phyloP scores from a whole-genome alignment of 2,329 filamentous ascomycete species.

The Diaporthe nobilis region DNA sequence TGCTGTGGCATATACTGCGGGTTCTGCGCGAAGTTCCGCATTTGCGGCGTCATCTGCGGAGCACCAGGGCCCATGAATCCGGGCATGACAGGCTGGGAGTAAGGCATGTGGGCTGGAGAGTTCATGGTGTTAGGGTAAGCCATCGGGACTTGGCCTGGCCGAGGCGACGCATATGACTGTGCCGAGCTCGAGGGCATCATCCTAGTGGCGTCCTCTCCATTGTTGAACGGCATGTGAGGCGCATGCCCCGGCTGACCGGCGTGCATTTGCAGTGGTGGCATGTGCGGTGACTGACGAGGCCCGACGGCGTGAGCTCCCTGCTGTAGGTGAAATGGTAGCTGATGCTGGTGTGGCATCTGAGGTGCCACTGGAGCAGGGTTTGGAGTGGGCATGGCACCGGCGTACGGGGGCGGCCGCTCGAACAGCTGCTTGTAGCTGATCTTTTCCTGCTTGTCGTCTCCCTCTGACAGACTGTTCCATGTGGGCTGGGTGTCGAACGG shows the following conservation, averaged over 20 bases:
- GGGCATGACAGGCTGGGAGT: conserved; percentile 79
- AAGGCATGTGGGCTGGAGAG: conserved; percentile 78
- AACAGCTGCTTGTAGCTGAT: conserved; percentile 85
- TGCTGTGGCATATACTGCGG: conserved; percentile 81
- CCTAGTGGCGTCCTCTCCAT: conserved; percentile 81
- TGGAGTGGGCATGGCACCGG: conserved; percentile 75
- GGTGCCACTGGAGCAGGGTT: conserved; percentile 78
- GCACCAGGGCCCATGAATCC: conserved; percentile 79
- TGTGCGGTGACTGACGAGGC: conserved; percentile 79
- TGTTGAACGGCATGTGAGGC: conserved; percentile 76
- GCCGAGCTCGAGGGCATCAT: conserved; percentile 90
- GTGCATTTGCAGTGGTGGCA: conserved; percentile 83
- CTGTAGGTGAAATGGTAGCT: conserved; percentile 86
- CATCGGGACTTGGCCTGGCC: conserved; percentile 78
- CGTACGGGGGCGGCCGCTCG: conserved; percentile 73
- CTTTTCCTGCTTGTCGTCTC: conserved; percentile 77
- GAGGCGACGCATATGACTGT: conserved; percentile 88
- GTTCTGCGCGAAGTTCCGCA: conserved; percentile 79
- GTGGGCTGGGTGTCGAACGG: conserved; percentile 88
- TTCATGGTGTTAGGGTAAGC: conserved; percentile 76
- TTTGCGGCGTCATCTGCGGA: conserved; percentile 76
- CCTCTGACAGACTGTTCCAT: conserved; percentile 81
- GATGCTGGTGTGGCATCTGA: conserved; percentile 85
- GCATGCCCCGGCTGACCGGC: conserved; percentile 78
- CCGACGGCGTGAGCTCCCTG: conserved; percentile 78